Evolutionary conservation across 495 filamentous ascomycete species (phyloP), one percentile per base, ranked within the genome.

Genomic region (Gamarada debralockiae): DNA sequence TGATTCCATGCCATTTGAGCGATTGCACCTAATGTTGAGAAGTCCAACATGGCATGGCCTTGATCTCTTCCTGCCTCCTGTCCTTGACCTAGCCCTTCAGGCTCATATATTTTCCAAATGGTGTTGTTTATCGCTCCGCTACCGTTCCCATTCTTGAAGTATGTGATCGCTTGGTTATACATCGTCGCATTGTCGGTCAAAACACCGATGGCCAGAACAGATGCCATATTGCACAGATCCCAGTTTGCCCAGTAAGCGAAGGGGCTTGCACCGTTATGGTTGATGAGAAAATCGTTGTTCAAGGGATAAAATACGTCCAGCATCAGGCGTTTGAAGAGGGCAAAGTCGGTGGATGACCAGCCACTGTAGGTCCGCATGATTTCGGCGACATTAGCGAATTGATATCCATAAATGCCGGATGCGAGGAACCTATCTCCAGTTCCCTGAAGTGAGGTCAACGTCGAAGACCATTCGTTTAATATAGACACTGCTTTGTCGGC

Each of bases 51-150:
- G 3, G 65, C 23, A 53, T 76, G 73, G 10, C 73, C 72, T 52
- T 73, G 73, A 48, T 76, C 73, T 4, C 70, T 53, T 13, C 73
- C 73, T 8, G 68, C 67, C 46, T 76, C 70, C 49, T 76, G 73
- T 9, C 67, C 59, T 54, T 74, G 73, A 0, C 58, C 63, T 24
- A 73, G 27, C 5, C 22, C 50, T 20, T 52, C 9, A 33, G 12
- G 3, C 14, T 43, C 40, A 36, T 43, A 44, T 8, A 47, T 31
- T 52, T 70, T 63, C 62, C 64, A 68, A 41, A 70, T 61, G 13
- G 58, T 48, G 2, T 68, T 67, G 3, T 59, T 36, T 22, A 73
- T 58, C 13, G 56, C 55, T 1, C 73, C 72, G 39, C 70, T 73
- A 1, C 69, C 69, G n/a, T 40, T 50, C 2, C 72, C 73, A 18